Evolutionary conservation across 2,329 filamentous ascomycete genomes (phyloP), one percentile per base, ranked within the genome.

Genomic region (Alternaria metachromatica): DNA sequence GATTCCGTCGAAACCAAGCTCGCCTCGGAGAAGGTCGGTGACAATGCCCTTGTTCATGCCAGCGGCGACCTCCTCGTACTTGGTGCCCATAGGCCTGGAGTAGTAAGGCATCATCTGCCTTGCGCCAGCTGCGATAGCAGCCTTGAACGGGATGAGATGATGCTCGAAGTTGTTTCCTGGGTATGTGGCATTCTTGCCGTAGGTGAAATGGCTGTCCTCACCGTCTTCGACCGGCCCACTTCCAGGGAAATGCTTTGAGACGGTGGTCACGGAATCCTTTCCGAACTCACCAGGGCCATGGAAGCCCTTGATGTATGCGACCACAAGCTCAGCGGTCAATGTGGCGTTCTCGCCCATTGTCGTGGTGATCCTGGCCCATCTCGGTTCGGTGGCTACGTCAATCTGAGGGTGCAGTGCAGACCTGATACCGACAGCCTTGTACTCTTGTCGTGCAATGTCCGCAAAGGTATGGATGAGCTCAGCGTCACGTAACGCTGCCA

Each of bases 231-330:
- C 80, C 0, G 85, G 81, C 0, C 85, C 85, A 8, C 81, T 84
- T 5, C 85, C 85, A 0, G 85, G 85, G 67, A 87, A 87, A 64
- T 87, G 85, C 72, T 87, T 87, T 0, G 84, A 85, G 2, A 86
- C 81, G 0, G 85, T 84, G 2, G 80, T 81, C 4, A 86, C 81
- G 2, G 82, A 84, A 26, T 80, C 64, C 0, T 73, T 66, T 0
- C 84, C 84, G n/a, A 85, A 74, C 30, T 78, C 72, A 2, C 80
- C 76, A 0, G 63, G 63, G 25, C 82, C 83, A 25, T 84, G 84
- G 51, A 86, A 82, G 18, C 84, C 84, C 50, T 82, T 80, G 67
- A 86, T 81, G 56, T 85, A 86, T 0, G 81, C 81, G 3, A 80
- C 76, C 4, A 84, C 74, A 2, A 78, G 75, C 30, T 71, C 60